phyloP scores from a whole-genome alignment of 139 green algal genomes.

The Ostreobium quekettii region DNA sequence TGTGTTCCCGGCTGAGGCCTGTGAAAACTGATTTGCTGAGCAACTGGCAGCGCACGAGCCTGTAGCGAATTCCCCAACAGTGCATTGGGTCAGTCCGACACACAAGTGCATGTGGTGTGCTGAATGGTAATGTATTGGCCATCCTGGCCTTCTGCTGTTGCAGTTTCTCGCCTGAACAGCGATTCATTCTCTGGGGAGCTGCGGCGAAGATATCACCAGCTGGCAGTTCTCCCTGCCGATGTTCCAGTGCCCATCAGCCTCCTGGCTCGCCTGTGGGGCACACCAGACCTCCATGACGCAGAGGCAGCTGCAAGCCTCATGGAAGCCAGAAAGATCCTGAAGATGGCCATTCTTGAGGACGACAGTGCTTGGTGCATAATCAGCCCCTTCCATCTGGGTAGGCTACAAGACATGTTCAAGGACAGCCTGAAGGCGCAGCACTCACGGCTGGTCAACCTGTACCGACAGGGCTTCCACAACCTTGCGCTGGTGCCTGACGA shows the following conservation, averaged over 20 bases:
- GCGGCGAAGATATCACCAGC: conserved; percentile 24
- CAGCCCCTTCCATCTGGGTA: conserved; percentile 25
- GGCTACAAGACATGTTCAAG: not conserved
- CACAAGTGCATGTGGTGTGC: too few species aligned
- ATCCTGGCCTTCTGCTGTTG: not conserved
- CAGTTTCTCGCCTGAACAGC: not conserved
- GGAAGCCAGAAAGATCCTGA: conserved; percentile 23
- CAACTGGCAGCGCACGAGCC: too few species aligned
- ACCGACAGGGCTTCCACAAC: conserved; percentile 3
- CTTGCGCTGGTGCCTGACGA: conserved; percentile 41
- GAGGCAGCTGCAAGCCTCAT: conserved; percentile 21
- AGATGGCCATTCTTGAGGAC: conserved; percentile 35
- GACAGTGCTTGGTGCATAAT: conserved; percentile 35
- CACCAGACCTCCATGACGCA: conserved; percentile 29
- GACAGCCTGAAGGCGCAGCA: conserved; percentile 12
- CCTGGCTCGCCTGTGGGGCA: conserved; percentile 52
- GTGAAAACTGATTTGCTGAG: not conserved
- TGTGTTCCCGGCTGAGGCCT: not conserved
- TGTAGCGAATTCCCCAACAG: too few species aligned
- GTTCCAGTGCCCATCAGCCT: conserved; percentile 43
- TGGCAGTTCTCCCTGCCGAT: conserved; percentile 47
- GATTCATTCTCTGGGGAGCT: conserved; percentile 1
- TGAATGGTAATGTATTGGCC: not conserved
- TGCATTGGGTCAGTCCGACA: too few species aligned
- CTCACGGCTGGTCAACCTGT: conserved; percentile 24